Evolutionary conservation across 2,329 filamentous ascomycete species (phyloP), one percentile per base, ranked within the genome.

Genomic region (Lomentospora prolificans): DNA sequence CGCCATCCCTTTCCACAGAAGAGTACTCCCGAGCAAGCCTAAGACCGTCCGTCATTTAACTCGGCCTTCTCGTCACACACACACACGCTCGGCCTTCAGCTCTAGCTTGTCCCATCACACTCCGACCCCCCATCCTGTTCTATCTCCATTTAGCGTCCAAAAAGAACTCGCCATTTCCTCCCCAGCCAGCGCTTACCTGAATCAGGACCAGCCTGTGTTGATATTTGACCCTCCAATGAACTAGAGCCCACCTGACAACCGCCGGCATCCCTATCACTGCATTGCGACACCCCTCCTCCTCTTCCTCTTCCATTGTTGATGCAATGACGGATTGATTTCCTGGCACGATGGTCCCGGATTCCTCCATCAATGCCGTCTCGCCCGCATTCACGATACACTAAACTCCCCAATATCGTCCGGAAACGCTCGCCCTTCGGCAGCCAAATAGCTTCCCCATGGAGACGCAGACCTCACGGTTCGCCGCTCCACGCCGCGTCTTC

Each of bases 401-500:
- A 41, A 41, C 36, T 17, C n/a, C 6, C 36, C 36, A 41, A 17
- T 17, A 3, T 6, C n/a, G n/a, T 12, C 8, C n/a, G 12, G 7
- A 41, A 39, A 17, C n/a, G 19, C 30, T 33, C 44, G 44, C 44
- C 36, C 22, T 48, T 22, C 12, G 44, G 44, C 44, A 19, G 36
- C 4, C n/a, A 8, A 19, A 51, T 28, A 28, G 7, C 17, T n/a
- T 22, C 39, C 12, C 41, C n/a, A 56, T 56, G 54, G 54, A 56
- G 12, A 9, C 54, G 7, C 14, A 44, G 3, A 17, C 19, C 17
- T 7, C 65, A 60, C 57, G 53, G 48, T 62, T 65, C 54, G 61
- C 64, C 39, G 60, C 60, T 22, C 68, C 68, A 58, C 67, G 70
- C 57, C 66, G 69, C 58, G 67, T 69, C 57, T 63, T 63, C 58